Evolutionary conservation across 2,329 filamentous ascomycete species (phyloP).

Genomic region (Epichloe sp.): DNA sequence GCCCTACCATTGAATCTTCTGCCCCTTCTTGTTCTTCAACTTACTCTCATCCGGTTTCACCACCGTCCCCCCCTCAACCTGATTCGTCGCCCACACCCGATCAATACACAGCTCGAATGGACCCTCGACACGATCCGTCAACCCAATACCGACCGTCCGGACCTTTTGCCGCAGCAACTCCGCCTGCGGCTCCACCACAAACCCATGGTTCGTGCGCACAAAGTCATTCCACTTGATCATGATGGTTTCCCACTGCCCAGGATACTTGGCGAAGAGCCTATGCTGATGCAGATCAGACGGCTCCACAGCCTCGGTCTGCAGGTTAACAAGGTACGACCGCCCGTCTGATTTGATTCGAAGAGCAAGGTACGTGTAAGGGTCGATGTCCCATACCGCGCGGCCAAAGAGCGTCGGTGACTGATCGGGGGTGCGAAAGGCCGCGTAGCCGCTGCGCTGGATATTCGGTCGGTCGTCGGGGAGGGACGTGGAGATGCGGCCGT

Average conservation of each 20-base stretch:
- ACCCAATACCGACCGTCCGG: slow-evolving; percentile 68
- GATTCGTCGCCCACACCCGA: slow-evolving; percentile 81
- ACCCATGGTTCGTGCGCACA: slow-evolving; percentile 85
- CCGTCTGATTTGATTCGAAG: slow-evolving; percentile 84
- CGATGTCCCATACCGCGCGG: slow-evolving; percentile 74
- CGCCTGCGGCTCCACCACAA: slow-evolving; percentile 83
- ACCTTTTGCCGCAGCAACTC: slow-evolving; percentile 82
- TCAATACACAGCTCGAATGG: slow-evolving; percentile 81
- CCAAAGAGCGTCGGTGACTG: slow-evolving; percentile 72
- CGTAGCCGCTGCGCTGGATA: slow-evolving; percentile 71
- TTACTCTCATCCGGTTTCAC: slow-evolving; percentile 13
- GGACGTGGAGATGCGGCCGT: slow-evolving; percentile 76
- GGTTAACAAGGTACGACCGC: slow-evolving; percentile 83
- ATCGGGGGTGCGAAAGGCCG: slow-evolving; percentile 76
- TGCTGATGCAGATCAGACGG: slow-evolving; percentile 96
- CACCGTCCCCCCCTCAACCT: slow-evolving; percentile 12
- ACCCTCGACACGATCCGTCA: slow-evolving; percentile 80
- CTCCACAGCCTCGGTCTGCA: slow-evolving; percentile 88
- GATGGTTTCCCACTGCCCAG: slow-evolving; percentile 92
- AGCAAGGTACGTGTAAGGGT: slow-evolving; percentile 77
- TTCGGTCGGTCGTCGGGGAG: slow-evolving; percentile 64
- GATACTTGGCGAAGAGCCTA: slow-evolving; percentile 62
- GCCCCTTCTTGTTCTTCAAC: slow-evolving; percentile 24
- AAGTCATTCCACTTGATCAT: slow-evolving; percentile 84
- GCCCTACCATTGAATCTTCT: slow-evolving; percentile 24